These are phyloP conservation scores for Stylonectria norvegica DNA, from an alignment of 2,329 filamentous ascomycete genomes.

Conservation along the genomic window DNA sequence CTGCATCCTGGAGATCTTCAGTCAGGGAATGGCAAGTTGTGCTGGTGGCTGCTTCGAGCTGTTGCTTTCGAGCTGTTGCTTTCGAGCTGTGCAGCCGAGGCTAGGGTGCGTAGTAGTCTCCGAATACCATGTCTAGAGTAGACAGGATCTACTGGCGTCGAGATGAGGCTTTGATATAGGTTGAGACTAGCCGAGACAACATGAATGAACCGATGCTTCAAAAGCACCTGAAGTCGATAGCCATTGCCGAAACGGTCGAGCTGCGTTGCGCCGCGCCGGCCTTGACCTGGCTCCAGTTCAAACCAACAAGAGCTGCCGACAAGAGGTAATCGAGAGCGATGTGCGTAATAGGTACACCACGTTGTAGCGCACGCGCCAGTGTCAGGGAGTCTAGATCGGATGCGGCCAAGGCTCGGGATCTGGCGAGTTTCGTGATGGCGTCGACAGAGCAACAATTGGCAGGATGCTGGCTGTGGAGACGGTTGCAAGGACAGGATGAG, in stretches of 20 bases:
- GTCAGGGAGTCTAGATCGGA: slow-evolving; percentile 22
- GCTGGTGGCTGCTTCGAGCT: not conserved
- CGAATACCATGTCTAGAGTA: slow-evolving; percentile 5
- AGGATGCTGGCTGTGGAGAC: slow-evolving; percentile 22
- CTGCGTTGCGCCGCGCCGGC: slow-evolving; percentile 28
- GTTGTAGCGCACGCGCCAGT: slow-evolving; percentile 25
- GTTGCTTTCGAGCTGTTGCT: not conserved
- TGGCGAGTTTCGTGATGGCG: slow-evolving; percentile 23
- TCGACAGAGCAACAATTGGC: slow-evolving; percentile 28
- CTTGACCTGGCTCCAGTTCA: slow-evolving; percentile 19
- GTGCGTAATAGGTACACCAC: slow-evolving; percentile 22
- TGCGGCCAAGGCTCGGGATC: slow-evolving; percentile 26
- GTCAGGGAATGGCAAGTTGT: not conserved
- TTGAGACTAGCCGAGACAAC: slow-evolving; percentile 11
- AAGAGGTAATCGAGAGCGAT: slow-evolving; percentile 17
- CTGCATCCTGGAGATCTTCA: slow-evolving; percentile 3
- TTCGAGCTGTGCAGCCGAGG: not conserved
- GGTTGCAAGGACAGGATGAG: slow-evolving; percentile 14
- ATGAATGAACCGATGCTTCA: slow-evolving; percentile 21
- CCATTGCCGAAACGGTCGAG: slow-evolving; percentile 29
- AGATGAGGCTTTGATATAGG: slow-evolving; percentile 14
- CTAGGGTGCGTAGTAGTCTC: slow-evolving; percentile 9
- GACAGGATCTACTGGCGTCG: slow-evolving; percentile 11
- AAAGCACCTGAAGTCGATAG: slow-evolving; percentile 19
- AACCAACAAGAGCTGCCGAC: slow-evolving; percentile 27